Conservation (phyloP, 345 rosid genomes). For the Dipteronia sinensis region DNA sequence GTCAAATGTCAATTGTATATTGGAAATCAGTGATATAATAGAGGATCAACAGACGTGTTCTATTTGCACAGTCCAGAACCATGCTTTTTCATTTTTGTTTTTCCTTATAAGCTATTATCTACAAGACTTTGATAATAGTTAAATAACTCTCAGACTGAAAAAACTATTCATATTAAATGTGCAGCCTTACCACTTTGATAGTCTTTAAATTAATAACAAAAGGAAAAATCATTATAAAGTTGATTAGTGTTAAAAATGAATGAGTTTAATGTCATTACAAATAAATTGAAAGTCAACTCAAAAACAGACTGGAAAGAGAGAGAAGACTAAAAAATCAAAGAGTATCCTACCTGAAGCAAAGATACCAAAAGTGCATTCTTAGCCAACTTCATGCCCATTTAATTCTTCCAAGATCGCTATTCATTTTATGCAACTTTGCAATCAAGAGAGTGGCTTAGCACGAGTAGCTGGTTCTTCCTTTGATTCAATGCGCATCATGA, state of each 20-base stretch:
- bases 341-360: neutral
- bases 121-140: neutral
- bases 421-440: slow-evolving; percentile 5
- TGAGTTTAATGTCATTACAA: neutral
- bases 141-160: neutral
- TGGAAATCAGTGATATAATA: neutral
- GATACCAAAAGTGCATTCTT: neutral
- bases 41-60: neutral
- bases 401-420: slow-evolving; percentile 18
- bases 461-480: slow-evolving; percentile 69
- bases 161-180: neutral
- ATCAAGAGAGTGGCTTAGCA: slow-evolving; percentile 59
- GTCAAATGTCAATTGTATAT: slow-evolving; percentile 4
- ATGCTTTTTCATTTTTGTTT: neutral
- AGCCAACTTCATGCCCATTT: neutral
- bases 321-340: neutral
- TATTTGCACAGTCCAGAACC: neutral
- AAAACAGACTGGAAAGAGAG: neutral
- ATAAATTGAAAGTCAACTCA: neutral
- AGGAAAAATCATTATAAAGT: neutral
- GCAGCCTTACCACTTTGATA: neutral
- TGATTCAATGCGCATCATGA: slow-evolving; percentile 69
- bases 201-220: neutral
- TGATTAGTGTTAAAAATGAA: neutral
- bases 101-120: neutral